Evolutionary conservation across 2,329 filamentous ascomycete species (phyloP).

Genomic region (Colletotrichum tabaci): DNA sequence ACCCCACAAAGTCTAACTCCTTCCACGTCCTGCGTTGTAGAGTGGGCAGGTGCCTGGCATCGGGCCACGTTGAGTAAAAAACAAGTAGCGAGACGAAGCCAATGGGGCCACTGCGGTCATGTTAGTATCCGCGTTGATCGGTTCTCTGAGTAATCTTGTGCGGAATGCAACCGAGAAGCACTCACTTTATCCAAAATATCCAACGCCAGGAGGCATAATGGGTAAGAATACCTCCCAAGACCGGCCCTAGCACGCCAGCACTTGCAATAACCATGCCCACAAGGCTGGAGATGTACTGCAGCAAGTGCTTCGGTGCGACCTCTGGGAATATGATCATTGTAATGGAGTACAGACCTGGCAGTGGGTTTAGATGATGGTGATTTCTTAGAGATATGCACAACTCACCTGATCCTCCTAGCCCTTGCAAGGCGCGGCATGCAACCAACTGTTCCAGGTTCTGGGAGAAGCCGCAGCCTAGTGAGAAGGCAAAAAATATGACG

Average conservation of each 20-base stretch:
- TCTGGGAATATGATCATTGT: conserved; percentile 70
- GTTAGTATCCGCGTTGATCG: conserved; percentile 20
- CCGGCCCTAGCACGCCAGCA: conserved; percentile 66
- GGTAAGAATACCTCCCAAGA: conserved; percentile 67
- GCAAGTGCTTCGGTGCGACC: conserved; percentile 58
- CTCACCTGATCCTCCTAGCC: conserved; percentile 66
- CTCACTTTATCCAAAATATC: conserved; percentile 74
- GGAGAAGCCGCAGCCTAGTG: conserved; percentile 67
- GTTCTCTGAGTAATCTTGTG: not conserved
- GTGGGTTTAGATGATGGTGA: not conserved
- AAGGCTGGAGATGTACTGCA: conserved; percentile 61
- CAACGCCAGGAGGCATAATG: conserved; percentile 66
- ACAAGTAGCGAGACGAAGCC: conserved; percentile 61
- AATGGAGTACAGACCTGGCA: conserved; percentile 67
- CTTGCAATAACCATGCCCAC: conserved; percentile 65
- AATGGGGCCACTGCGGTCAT: conserved; percentile 58
- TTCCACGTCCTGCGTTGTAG: conserved; percentile 60
- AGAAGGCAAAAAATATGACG: conserved; percentile 69
- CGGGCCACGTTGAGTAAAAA: conserved; percentile 67
- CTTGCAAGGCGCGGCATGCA: conserved; percentile 57
- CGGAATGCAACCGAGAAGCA: conserved; percentile 8
- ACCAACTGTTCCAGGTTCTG: conserved; percentile 59
- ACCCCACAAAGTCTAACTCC: conserved; percentile 68
- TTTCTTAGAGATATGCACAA: conserved; percentile 33
- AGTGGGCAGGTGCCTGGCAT: conserved; percentile 55